Conservation (phyloP, 352 stramenopile species). For the Blastocystis sp. region DNA sequence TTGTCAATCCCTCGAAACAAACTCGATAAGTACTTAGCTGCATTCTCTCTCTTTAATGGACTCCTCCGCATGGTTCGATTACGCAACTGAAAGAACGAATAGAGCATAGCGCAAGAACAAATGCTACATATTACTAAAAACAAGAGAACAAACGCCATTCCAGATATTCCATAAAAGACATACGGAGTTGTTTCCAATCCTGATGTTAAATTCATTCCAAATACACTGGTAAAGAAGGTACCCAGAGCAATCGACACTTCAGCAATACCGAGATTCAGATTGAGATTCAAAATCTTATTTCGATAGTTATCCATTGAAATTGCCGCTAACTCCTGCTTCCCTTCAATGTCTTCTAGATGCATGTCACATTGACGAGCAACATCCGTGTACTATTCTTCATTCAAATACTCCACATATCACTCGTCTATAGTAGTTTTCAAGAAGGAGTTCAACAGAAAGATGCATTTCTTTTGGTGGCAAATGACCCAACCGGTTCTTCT, state of each 20-base stretch:
- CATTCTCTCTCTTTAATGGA: neutral
- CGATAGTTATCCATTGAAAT: conserved; percentile 41
- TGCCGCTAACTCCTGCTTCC: conserved; percentile 26
- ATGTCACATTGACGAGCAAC: conserved; percentile 11
- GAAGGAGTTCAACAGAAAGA: neutral
- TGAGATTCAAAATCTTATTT: conserved; percentile 43
- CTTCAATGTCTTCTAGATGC: conserved; percentile 6
- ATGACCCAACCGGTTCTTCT: conserved; percentile 29
- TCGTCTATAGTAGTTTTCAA: conserved; percentile 11
- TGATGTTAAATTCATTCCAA: conserved; percentile 11
- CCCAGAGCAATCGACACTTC: neutral
- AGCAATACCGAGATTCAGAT: neutral
- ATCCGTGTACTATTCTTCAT: conserved; percentile 13
- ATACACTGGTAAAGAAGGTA: conserved; percentile 1
- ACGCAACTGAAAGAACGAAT: conserved; percentile 20
- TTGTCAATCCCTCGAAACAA: conserved; percentile 35
- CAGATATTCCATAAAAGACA: neutral
- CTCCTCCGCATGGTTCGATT: conserved; percentile 1
- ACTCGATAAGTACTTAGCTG: neutral
- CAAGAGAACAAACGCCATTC: neutral
- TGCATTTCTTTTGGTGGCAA: conserved; percentile 11
- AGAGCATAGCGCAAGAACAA: neutral
- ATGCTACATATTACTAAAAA: neutral
- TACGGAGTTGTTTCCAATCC: neutral
- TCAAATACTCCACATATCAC: neutral